phyloP scores from a whole-genome alignment of 352 stramenopile genomes.

The Globisporangium ultimum region DNA sequence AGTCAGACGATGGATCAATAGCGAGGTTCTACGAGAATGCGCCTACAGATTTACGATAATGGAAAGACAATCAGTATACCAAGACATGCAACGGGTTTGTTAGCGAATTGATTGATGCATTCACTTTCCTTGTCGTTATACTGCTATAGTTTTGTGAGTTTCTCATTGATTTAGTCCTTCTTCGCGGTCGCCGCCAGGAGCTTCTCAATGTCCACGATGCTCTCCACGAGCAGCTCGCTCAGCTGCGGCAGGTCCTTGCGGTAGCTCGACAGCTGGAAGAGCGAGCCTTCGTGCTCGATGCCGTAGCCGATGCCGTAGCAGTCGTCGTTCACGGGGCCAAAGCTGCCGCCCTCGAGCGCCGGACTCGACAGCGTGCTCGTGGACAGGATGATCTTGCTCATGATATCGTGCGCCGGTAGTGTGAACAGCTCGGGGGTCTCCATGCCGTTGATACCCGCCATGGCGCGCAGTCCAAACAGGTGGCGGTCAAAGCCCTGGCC shows the following conservation, averaged over 20 bases:
- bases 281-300: slow-evolving; percentile 77
- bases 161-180: slow-evolving; percentile 13
- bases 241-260: slow-evolving; percentile 71
- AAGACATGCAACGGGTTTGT: no score
- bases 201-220: slow-evolving; percentile 66
- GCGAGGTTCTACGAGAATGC: no score
- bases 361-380: slow-evolving; percentile 87
- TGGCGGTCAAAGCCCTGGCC: slow-evolving; percentile 89
- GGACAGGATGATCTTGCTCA: slow-evolving; percentile 90
- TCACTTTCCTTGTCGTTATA: no score
- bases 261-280: slow-evolving; percentile 87
- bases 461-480: slow-evolving; percentile 74
- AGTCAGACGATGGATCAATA: neutral
- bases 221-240: slow-evolving; percentile 70
- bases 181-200: slow-evolving; percentile 45
- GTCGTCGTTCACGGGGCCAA: slow-evolving; percentile 86
- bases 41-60: no score
- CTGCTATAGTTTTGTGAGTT: no score
- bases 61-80: no score
- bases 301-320: slow-evolving; percentile 90
- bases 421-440: slow-evolving; percentile 76
- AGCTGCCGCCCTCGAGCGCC: slow-evolving; percentile 84
- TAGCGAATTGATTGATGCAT: no score
- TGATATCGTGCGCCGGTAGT: slow-evolving; percentile 67
- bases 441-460: slow-evolving; percentile 58